A percentile compares a stretch with the other conserved stretches of the same genome.
Evolutionary conservation across 331 rosid genomes (phyloP).

Genomic region (Arachis monticola): DNA sequence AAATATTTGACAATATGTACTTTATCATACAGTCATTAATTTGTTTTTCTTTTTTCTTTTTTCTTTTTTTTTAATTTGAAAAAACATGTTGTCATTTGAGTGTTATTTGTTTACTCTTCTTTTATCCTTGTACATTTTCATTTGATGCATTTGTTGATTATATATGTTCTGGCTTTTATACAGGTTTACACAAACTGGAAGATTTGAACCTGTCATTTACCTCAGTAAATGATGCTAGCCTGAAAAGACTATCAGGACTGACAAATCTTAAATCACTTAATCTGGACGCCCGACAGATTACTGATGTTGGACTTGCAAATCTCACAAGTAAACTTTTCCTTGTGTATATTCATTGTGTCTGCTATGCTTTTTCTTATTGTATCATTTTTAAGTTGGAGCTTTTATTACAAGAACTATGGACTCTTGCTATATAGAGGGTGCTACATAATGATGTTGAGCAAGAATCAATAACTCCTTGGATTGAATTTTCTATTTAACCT

Average conservation of each 20-base stretch:
- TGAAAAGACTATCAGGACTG: constrained; percentile 63
- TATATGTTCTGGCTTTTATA: constrained; percentile 31
- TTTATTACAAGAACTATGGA: constrained; percentile 1
- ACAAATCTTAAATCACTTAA: constrained; percentile 72
- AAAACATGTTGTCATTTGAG: constrained; percentile 4
- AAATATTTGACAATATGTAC: no score
- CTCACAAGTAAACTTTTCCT: constrained; percentile 57
- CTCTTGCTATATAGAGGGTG: not conserved
- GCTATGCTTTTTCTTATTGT: not conserved
- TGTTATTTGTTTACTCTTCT: not conserved
- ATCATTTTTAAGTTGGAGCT: not conserved
- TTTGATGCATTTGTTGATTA: constrained; percentile 26
- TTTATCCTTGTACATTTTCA: not conserved
- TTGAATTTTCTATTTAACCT: constrained; percentile 1
- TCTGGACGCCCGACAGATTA: constrained; percentile 70
- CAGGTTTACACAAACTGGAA: constrained; percentile 66
- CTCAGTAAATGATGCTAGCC: constrained; percentile 58
- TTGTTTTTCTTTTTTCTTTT: no score
- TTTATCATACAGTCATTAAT: no score
- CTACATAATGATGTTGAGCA: not conserved
- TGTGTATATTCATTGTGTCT: constrained; percentile 7
- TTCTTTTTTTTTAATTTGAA: no score
- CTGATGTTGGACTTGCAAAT: constrained; percentile 63
- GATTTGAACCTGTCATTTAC: constrained; percentile 73
- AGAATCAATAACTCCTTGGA: not conserved